A percentile compares a stretch with the other conserved stretches of the same genome.
Conservation (phyloP, 306 rosid genomes). For the Malus sieversii region DNA sequence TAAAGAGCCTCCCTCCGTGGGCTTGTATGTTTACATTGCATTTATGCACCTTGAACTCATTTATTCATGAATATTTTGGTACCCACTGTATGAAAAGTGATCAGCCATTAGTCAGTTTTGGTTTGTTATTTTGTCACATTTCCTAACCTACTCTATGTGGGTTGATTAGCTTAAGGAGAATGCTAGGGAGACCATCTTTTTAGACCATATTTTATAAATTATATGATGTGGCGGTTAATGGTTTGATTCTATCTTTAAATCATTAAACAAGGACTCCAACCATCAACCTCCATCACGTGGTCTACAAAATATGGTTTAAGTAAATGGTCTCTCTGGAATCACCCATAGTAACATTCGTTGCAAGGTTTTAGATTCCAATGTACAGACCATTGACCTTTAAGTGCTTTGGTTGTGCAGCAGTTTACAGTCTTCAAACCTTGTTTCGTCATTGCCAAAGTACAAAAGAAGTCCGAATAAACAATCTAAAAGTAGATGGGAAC, state of each 20-base stretch:
- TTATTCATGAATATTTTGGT: not conserved
- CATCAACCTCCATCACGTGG: not conserved
- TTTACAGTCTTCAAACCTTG: conserved; percentile 33
- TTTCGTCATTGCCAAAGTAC: conserved; percentile 45
- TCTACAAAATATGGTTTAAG: not conserved
- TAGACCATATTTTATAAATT: not conserved
- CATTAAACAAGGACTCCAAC: not conserved
- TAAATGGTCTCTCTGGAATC: too few relatives aligned
- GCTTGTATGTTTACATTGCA: not conserved
- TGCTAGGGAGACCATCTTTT: too few relatives aligned
- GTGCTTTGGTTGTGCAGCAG: conserved; percentile 33
- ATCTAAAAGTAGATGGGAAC: conserved; percentile 97
- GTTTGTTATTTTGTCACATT: not conserved
- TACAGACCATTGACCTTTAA: not conserved
- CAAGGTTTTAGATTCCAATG: not conserved
- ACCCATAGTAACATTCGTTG: not conserved
- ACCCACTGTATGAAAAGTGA: not conserved
- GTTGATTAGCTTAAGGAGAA: not conserved
- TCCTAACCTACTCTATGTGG: not conserved
- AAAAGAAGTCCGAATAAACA: conserved; percentile 75
- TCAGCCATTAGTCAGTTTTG: not conserved
- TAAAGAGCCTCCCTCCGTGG: conserved; percentile 26
- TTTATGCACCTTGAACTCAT: not conserved
- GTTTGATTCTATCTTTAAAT: not conserved
- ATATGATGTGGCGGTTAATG: not conserved